Percentiles rank a stretch among this genome's conserved stretches.
Evolutionary conservation across 75 land plant species (phyloP).

Genomic region (Cunninghamia lanceolata): DNA sequence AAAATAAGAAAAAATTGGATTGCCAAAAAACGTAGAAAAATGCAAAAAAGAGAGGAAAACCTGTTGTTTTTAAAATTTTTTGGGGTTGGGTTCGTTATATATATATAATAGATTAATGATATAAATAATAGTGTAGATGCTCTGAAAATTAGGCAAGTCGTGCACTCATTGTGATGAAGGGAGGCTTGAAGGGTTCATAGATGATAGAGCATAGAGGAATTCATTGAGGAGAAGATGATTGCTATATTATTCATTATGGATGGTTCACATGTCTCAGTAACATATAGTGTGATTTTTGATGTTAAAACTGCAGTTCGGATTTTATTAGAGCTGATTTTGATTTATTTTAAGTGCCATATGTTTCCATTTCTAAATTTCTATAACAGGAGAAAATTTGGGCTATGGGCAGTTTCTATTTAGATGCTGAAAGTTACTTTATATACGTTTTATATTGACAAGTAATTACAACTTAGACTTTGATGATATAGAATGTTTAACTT

Average conservation of each 20-base stretch:
- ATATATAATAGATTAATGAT: no score
- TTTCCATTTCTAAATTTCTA: neutral
- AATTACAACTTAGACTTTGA: neutral
- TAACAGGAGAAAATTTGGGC: neutral
- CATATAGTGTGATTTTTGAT: neutral
- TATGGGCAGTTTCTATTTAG: neutral
- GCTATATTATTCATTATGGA: neutral
- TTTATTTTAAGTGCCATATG: neutral
- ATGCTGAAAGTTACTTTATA: neutral
- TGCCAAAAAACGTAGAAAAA: no score
- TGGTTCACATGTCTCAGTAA: neutral
- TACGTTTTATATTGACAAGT: neutral
- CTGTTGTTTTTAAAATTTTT: no score
- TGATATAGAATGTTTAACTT: neutral
- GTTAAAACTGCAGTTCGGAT: neutral
- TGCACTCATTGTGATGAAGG: no score
- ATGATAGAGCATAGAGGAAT: no score
- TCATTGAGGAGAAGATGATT: neutral
- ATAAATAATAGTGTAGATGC: no score
- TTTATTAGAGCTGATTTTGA: neutral
- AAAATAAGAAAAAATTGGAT: no score
- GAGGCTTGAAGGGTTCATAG: no score
- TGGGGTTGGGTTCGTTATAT: no score
- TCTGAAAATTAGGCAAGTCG: no score
- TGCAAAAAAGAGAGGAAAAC: no score